phyloP scores from a whole-genome alignment of 768 basidiomycete species.

The Mycena vulgaris region DNA sequence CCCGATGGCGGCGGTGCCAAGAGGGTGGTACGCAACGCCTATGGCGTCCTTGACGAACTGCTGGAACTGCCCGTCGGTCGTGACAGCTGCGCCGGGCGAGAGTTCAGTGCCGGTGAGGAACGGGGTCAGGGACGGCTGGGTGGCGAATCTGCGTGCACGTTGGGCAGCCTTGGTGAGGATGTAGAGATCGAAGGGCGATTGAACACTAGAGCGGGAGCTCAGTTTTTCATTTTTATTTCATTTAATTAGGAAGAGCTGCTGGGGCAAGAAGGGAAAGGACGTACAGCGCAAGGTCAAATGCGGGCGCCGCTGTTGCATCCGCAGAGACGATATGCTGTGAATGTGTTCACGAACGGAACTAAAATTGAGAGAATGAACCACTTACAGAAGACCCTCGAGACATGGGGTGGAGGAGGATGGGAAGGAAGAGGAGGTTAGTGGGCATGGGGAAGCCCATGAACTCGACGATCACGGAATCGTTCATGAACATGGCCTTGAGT shows the following conservation, averaged over 20 bases:
- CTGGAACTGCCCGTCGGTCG: too few species aligned
- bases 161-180: constrained; percentile 14
- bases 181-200: constrained; percentile 20
- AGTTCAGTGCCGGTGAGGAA: too few species aligned
- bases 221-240: neutral
- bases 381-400: constrained; percentile 16
- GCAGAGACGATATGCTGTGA: constrained; percentile 21
- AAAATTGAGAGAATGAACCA: neutral
- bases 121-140: neutral
- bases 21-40: constrained; percentile 10
- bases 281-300: constrained; percentile 18
- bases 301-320: neutral
- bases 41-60: constrained; percentile 4
- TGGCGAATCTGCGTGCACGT: constrained; percentile 4
- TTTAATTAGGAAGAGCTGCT: too few species aligned
- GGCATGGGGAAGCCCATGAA: constrained; percentile 20
- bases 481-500: constrained; percentile 1
- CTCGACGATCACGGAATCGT: constrained; percentile 7
- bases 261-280: constrained; percentile 2
- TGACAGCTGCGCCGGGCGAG: too few species aligned
- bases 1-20: constrained; percentile 14
- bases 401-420: constrained; percentile 20
- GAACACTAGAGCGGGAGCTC: neutral
- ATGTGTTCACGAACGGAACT: neutral
- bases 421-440: constrained; percentile 16